phyloP scores from a whole-genome alignment of 768 basidiomycete species.

The Kwoniella sp. region DNA sequence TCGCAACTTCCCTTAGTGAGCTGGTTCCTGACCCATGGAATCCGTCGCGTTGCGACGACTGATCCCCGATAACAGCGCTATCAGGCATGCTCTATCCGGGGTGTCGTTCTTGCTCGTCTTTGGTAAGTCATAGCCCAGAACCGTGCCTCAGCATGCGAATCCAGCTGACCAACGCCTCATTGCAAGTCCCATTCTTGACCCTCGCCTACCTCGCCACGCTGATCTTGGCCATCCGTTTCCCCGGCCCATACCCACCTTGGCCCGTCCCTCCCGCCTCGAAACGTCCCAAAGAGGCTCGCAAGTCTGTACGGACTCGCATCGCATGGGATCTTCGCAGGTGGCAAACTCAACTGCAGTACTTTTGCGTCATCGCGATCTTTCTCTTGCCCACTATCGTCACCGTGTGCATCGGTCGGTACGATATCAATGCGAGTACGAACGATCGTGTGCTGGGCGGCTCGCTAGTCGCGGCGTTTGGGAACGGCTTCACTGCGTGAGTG shows the following conservation, averaged over 20 bases:
- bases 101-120: conserved; percentile 7
- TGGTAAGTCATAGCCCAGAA: not conserved
- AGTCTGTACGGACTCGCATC: not conserved
- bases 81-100: conserved; percentile 1
- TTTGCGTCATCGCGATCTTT: not conserved
- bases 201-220: conserved; percentile 5
- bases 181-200: conserved; percentile 1
- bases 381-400: conserved; percentile 5
- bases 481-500: conserved; percentile 9
- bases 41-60: not conserved
- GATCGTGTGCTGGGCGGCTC: not conserved
- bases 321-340: conserved; percentile 8
- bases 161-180: too few relatives aligned
- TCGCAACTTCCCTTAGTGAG: conserved; percentile 6
- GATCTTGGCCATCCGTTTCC: not conserved
- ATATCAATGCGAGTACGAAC: not conserved
- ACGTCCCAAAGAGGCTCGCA: not conserved
- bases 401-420: not conserved
- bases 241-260: conserved; percentile 8
- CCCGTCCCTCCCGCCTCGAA: not conserved
- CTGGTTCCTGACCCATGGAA: not conserved
- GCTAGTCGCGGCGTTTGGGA: conserved; percentile 2
- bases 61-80: not conserved
- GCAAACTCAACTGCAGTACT: not conserved
- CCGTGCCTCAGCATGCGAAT: not conserved